Evolutionary conservation across 108 stramenopile species (phyloP).

Genomic region (Asterionellopsis glacialis): DNA sequence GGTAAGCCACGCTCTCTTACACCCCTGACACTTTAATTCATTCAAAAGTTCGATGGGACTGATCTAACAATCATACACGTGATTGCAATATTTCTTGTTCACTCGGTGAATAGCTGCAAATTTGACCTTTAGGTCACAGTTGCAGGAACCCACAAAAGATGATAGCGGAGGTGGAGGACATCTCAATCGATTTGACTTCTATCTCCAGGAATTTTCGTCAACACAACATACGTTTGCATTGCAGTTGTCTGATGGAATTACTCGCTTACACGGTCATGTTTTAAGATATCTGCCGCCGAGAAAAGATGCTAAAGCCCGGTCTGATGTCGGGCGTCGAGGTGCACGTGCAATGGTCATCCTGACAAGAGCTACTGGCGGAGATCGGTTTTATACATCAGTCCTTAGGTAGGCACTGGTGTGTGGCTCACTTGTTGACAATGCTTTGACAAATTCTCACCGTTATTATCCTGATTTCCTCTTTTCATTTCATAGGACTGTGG

Average conservation of each 20-base stretch:
- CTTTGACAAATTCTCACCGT: background rate
- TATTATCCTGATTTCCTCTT: background rate
- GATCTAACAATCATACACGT: too few species aligned
- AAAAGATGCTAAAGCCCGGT: constrained; percentile 7
- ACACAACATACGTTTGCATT: constrained; percentile 5
- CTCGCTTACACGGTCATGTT: constrained; percentile 32
- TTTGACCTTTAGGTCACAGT: too few species aligned
- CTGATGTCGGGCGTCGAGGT: constrained; percentile 34
- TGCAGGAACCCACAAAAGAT: background rate
- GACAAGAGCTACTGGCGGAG: constrained; percentile 31
- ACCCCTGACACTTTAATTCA: too few species aligned
- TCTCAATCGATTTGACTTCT: constrained; percentile 6
- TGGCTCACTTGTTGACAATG: background rate
- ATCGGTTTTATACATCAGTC: constrained; percentile 20
- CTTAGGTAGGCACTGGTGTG: constrained; percentile 16
- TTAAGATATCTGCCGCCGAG: constrained; percentile 25
- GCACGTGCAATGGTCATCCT: constrained; percentile 34
- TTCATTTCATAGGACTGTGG: constrained; percentile 2
- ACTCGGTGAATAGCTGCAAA: too few species aligned
- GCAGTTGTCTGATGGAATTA: constrained; percentile 6
- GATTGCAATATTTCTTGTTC: background rate
- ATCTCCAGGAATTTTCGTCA: constrained; percentile 5
- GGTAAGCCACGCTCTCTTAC: background rate
- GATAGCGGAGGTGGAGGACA: background rate
- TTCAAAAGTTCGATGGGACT: too few species aligned